phyloP scores from a whole-genome alignment of 352 stramenopile species.

The Phytopythium cucurbitacearum region DNA sequence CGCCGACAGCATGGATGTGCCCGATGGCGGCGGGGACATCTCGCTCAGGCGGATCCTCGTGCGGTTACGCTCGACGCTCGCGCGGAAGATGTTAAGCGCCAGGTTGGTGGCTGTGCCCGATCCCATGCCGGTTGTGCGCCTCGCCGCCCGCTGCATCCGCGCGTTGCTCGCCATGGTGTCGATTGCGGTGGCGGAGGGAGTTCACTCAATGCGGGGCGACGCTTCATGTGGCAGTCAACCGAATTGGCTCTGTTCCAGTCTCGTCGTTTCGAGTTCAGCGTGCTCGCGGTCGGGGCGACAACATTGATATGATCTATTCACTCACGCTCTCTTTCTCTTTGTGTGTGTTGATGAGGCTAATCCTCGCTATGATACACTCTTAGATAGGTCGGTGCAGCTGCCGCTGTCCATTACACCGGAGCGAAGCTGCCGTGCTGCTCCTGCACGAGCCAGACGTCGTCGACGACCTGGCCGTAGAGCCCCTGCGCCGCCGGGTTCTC shows the following conservation, averaged over 20 bases:
- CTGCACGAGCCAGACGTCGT: conserved; percentile 90
- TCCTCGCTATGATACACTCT: too few species aligned
- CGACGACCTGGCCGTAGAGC: conserved; percentile 75
- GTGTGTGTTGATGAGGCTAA: too few species aligned
- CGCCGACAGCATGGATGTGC: conserved; percentile 4
- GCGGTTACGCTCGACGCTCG: conserved; percentile 27
- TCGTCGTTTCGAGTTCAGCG: too few species aligned
- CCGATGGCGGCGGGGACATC: conserved; percentile 6
- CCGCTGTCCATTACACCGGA: background rate
- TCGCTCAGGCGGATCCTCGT: conserved; percentile 16
- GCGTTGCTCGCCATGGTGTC: too few species aligned
- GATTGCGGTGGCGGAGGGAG: too few species aligned
- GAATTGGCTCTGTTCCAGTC: too few species aligned
- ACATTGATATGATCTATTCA: too few species aligned
- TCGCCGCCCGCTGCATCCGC: background rate
- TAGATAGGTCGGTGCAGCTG: too few species aligned
- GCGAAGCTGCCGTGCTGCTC: conserved; percentile 87
- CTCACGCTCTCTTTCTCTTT: too few species aligned
- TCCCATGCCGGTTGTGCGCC: conserved; percentile 2
- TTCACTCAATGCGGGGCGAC: too few species aligned
- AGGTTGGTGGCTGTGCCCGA: conserved; percentile 26
- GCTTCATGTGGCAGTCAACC: too few species aligned
- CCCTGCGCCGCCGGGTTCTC: conserved; percentile 70
- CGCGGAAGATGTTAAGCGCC: conserved; percentile 31
- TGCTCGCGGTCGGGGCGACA: too few species aligned